These are phyloP conservation scores for Knoxia roxburghii DNA, from an alignment of 257 asterid species.

Conservation along the genomic window DNA sequence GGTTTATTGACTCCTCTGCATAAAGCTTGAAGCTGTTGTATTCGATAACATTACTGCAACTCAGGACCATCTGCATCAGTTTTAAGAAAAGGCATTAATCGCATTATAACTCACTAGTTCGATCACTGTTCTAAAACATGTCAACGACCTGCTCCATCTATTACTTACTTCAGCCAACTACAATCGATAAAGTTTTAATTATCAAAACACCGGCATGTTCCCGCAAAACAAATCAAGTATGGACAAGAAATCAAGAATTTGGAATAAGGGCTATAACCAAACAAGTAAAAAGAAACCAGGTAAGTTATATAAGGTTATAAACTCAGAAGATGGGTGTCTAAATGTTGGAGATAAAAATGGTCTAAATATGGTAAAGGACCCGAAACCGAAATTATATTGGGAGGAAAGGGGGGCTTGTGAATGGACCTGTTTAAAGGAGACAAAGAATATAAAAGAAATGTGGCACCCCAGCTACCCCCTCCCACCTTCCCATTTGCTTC, in stretches of 20 bases:
- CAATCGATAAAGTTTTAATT: too few species aligned
- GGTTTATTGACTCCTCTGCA: conserved; percentile 1
- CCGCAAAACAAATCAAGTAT: neutral
- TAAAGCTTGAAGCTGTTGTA: conserved; percentile 1
- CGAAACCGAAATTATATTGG: neutral
- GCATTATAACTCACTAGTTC: neutral
- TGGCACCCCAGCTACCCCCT: conserved; percentile 17
- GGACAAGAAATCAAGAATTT: neutral
- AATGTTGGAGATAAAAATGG: conserved; percentile 11
- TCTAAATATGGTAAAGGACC: conserved; percentile 5
- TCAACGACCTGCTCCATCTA: too few species aligned
- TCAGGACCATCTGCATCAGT: conserved; percentile 1
- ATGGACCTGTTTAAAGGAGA: conserved; percentile 19
- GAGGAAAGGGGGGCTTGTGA: neutral
- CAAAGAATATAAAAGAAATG: conserved; percentile 15
- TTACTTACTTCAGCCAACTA: too few species aligned
- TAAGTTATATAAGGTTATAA: neutral
- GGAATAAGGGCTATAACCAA: neutral
- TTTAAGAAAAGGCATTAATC: too few species aligned
- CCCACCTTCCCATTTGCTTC: conserved; percentile 17
- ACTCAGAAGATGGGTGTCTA: neutral
- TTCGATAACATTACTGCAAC: conserved; percentile 4
- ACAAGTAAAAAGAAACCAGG: neutral
- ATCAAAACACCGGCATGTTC: too few species aligned
- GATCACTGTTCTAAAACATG: too few species aligned